Base-by-base conservation (phyloP, 78 protist genomes). In the Chrysochromulina tobinii region DNA sequence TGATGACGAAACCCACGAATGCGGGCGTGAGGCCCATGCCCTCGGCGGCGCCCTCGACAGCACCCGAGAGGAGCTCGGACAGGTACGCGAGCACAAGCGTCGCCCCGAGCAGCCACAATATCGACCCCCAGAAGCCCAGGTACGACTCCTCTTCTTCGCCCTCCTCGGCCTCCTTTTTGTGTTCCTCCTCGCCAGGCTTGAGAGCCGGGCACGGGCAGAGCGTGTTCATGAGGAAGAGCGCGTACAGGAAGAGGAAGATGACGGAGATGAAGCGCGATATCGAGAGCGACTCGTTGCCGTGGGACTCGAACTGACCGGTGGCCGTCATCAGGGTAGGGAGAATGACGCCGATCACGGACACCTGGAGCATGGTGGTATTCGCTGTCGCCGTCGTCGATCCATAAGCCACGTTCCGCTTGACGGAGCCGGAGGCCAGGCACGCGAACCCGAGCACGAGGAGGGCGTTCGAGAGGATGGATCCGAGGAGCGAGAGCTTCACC, bases 391-490 rank as follows among this genome's bases (percentile, higher is more conserved):
- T 14, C 51, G 61, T 92, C 92, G 93, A 93, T 92, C 11, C 27
- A 0, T 38, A 51, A 93, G 3, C 7, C 38, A 38, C 38, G 38
- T 38, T n/a, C 54, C 38, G 20, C 61, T 2, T 20, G 14, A 0
- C 3, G 27, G 57, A 14, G 27, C 96, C 96, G 25, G 92, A 92
- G 58, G 92, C 86, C 61, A 94, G 27, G 92, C 92, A 87, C 12
- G 95, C 54, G 66, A 23, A 23, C 14, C 96, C 96, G 27, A 93
- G 66, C 27, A 94, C 95, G 23, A 94, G 91, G 51, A 94, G 87
- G 48, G 92, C n/a, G 86, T 92, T 94, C 20, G 90, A 72, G 20
- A 94, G 73, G 61, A 94, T 84, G 55, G 95, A 93, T 5, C 96
- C 96, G 23, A 93, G 27, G 21, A 94, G 73, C 12, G 96, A 90